A percentile compares a stretch with the other conserved stretches of the same genome.
Conservation (phyloP, 345 rosid genomes). For the Garcia nutans region DNA sequence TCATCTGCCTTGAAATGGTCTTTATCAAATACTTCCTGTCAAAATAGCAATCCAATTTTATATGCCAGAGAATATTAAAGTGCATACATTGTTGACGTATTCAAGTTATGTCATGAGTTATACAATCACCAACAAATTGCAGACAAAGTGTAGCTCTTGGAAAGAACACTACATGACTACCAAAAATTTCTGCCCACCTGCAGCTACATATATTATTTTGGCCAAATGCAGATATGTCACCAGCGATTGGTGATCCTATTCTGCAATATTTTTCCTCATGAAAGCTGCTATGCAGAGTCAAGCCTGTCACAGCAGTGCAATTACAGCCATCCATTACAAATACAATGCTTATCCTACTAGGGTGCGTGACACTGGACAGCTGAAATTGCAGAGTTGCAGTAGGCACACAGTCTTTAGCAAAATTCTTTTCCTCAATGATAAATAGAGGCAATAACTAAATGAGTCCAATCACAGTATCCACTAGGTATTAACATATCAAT, state of each 20-base stretch:
- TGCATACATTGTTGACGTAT: not conserved
- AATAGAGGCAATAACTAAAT: too few relatives aligned
- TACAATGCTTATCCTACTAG: not conserved
- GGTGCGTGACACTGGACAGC: not conserved
- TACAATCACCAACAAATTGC: not conserved
- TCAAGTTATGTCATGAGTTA: not conserved
- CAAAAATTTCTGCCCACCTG: not conserved
- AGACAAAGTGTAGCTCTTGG: not conserved
- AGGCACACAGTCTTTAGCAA: not conserved
- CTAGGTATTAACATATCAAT: not conserved
- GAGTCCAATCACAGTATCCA: not conserved
- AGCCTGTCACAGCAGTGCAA: not conserved
- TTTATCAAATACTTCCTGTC: slow-evolving; percentile 94
- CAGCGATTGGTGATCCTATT: too few relatives aligned
- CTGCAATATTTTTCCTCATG: not conserved
- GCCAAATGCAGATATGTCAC: not conserved
- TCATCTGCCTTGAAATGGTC: slow-evolving; percentile 98
- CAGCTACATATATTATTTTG: not conserved
- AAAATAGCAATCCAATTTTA: not conserved
- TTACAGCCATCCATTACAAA: not conserved
- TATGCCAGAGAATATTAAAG: not conserved
- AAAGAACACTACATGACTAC: not conserved
- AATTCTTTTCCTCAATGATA: not conserved
- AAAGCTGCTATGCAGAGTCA: not conserved
- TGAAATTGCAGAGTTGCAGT: not conserved